Percentiles rank a stretch among this genome's conserved stretches.
Evolutionary conservation across 1,284 basidiomycete species (phyloP).

Genomic region (Heterobasidion irregulare): DNA sequence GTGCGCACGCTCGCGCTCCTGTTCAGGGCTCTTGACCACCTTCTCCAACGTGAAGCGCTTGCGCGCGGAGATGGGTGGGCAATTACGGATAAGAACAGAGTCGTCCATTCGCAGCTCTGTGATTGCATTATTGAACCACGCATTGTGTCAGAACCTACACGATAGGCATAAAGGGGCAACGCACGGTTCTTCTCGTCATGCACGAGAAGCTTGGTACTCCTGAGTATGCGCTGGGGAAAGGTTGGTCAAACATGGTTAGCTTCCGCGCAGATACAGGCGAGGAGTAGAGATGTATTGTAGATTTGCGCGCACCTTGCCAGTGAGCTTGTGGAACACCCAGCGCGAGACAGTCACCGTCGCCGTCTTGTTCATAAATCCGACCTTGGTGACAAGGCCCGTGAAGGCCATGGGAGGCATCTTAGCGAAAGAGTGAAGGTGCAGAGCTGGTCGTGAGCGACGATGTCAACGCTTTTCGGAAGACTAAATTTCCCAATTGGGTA

Average conservation of each 20-base stretch:
- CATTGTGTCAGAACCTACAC: constrained; percentile 1
- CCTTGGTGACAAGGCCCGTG: constrained; percentile 66
- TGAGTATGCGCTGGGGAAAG: constrained; percentile 47
- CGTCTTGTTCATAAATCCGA: constrained; percentile 74
- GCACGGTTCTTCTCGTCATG: constrained; percentile 64
- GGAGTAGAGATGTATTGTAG: too few species aligned
- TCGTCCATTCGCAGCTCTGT: constrained; percentile 60
- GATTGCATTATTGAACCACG: background rate
- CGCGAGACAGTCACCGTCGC: constrained; percentile 73
- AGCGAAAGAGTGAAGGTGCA: background rate
- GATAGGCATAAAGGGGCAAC: constrained; percentile 13
- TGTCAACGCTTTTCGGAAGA: too few species aligned
- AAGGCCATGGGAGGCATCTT: constrained; percentile 71
- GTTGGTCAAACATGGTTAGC: background rate
- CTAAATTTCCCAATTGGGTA: too few species aligned
- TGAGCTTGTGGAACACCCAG: constrained; percentile 55
- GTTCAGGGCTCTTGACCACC: constrained; percentile 58
- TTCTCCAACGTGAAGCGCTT: constrained; percentile 67
- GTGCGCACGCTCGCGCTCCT: constrained; percentile 35
- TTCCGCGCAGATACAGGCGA: background rate
- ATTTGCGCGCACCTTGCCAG: constrained; percentile 53
- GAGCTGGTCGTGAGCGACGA: too few species aligned
- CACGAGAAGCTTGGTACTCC: constrained; percentile 67
- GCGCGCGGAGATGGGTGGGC: constrained; percentile 66
- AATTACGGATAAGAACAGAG: constrained; percentile 68